These are phyloP conservation scores for Seiridium cupressi DNA, from an alignment of 2,329 filamentous ascomycete genomes.

Conservation along the genomic window DNA sequence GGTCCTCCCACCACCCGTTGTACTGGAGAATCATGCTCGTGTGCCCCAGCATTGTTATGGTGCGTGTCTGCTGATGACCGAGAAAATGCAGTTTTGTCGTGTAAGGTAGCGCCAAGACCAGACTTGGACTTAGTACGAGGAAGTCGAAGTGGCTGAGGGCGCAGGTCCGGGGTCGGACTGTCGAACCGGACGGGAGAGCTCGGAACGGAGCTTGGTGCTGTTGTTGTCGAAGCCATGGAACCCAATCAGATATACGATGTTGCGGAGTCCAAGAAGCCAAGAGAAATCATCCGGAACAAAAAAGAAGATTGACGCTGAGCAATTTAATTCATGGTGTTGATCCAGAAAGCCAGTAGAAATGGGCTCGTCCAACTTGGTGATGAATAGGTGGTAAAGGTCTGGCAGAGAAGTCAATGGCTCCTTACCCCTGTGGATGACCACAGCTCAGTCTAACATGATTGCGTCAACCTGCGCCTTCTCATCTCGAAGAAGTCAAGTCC, in stretches of 20 bases:
- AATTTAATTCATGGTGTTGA: slow-evolving; percentile 4
- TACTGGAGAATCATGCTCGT: neutral
- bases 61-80: too few relatives aligned
- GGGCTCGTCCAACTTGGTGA: too few relatives aligned
- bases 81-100: neutral
- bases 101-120: slow-evolving; percentile 2
- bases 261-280: slow-evolving; percentile 1
- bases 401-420: too few relatives aligned
- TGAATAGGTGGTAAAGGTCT: too few relatives aligned
- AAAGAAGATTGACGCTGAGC: neutral
- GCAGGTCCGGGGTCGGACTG: slow-evolving; percentile 13
- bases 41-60: too few relatives aligned
- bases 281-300: neutral
- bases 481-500: too few relatives aligned
- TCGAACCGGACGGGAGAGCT: slow-evolving; percentile 16
- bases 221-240: slow-evolving; percentile 16
- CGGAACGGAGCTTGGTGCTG: slow-evolving; percentile 4
- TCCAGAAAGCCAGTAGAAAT: neutral
- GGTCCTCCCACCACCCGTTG: neutral
- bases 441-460: too few relatives aligned
- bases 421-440: too few relatives aligned
- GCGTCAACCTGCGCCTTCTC: too few relatives aligned
- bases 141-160: slow-evolving; percentile 21
- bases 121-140: slow-evolving; percentile 13
- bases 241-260: slow-evolving; percentile 4